Conservation (phyloP, 768 basidiomycete genomes). For the Suillus alpinus region DNA sequence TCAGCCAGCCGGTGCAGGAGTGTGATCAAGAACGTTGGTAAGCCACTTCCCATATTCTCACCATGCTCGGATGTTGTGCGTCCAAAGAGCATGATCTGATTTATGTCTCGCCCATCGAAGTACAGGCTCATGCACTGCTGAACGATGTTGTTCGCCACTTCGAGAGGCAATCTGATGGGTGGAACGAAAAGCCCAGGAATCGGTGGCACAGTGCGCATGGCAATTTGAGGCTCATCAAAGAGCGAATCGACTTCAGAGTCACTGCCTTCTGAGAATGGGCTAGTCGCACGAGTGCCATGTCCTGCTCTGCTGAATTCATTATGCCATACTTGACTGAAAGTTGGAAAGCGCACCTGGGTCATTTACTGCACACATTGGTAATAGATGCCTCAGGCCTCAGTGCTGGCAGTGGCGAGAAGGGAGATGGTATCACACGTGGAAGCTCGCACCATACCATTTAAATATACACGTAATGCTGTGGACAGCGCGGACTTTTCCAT, state of each 20-base stretch:
- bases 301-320: neutral
- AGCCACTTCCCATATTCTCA: conserved; percentile 33
- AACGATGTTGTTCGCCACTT: conserved; percentile 48
- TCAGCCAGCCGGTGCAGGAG: conserved; percentile 51
- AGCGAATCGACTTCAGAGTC: conserved; percentile 40
- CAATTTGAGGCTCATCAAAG: conserved; percentile 43
- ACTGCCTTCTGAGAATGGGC: neutral
- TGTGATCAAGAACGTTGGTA: conserved; percentile 54
- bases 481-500: neutral
- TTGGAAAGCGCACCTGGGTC: neutral
- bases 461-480: neutral
- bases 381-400: neutral
- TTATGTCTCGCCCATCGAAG: conserved; percentile 48
- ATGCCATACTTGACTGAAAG: neutral
- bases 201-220: conserved; percentile 42
- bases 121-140: conserved; percentile 56
- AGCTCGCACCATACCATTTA: neutral
- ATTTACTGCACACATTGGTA: conserved; percentile 12
- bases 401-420: neutral
- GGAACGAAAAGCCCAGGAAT: conserved; percentile 69
- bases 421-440: neutral
- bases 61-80: conserved; percentile 29
- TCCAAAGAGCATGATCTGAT: conserved; percentile 89
- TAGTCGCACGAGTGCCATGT: neutral
- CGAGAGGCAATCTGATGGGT: conserved; percentile 44